A percentile compares a stretch with the other conserved stretches of the same genome.
These are phyloP conservation scores for Magnusiomyces sp. DNA, from an alignment of 1,139 yeast species.

Conservation along the genomic window DNA sequence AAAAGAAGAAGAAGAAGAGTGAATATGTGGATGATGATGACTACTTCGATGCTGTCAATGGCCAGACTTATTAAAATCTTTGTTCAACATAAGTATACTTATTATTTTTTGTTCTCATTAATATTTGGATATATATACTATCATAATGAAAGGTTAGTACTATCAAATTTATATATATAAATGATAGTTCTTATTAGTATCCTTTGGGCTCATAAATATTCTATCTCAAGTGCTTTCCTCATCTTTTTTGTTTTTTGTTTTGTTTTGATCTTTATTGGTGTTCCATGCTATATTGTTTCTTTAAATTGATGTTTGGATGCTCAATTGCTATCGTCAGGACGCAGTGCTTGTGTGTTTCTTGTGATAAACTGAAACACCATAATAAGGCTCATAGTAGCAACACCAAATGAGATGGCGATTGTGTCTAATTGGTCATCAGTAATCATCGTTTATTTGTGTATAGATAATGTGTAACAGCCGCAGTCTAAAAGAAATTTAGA, in stretches of 20 bases:
- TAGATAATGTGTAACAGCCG: not conserved
- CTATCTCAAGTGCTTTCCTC: not conserved
- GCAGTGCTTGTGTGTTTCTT: constrained; percentile 25
- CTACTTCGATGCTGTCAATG: not conserved
- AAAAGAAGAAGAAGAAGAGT: not conserved
- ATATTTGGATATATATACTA: not conserved
- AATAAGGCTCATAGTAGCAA: constrained; percentile 62
- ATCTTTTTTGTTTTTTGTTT: not conserved
- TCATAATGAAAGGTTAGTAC: not conserved
- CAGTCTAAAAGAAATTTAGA: too few species aligned
- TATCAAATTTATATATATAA: not conserved
- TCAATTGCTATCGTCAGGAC: not conserved
- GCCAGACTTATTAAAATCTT: not conserved
- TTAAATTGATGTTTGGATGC: not conserved
- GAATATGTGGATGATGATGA: not conserved
- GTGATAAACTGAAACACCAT: constrained; percentile 54
- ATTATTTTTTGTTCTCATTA: too few species aligned
- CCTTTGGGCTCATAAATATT: not conserved
- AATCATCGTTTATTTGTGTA: constrained; percentile 45
- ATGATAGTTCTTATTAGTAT: not conserved
- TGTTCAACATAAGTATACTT: not conserved
- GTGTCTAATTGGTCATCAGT: constrained; percentile 70
- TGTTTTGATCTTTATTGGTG: not conserved
- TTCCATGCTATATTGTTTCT: not conserved
- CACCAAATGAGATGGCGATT: constrained; percentile 68